Evolutionary conservation across 179 eudicot genomes (phyloP).

Genomic region (Heliamphora pulchella): DNA sequence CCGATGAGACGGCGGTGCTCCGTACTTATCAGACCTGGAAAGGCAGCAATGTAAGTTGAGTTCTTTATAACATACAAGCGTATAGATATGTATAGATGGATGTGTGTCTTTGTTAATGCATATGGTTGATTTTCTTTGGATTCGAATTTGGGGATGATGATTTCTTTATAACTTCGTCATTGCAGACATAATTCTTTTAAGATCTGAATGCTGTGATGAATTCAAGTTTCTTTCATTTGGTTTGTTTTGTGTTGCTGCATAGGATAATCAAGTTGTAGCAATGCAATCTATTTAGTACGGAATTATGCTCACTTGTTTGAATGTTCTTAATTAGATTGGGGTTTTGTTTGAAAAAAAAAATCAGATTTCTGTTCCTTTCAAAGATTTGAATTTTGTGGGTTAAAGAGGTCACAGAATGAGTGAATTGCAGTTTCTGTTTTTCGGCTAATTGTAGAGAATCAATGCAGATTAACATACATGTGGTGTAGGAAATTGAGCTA

Average conservation of each 20-base stretch:
- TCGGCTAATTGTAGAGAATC: background rate
- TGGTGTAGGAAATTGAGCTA: background rate
- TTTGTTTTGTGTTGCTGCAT: slow-evolving; percentile 2
- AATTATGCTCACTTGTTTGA: background rate
- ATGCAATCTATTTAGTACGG: background rate
- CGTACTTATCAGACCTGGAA: slow-evolving; percentile 74
- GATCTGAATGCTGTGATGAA: background rate
- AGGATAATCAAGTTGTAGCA: background rate
- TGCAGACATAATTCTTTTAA: background rate
- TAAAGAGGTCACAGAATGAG: background rate
- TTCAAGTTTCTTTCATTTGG: background rate
- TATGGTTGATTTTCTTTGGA: slow-evolving; percentile 1
- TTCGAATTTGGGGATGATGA: background rate
- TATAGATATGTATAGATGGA: background rate
- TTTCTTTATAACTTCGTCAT: background rate
- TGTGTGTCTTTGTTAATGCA: background rate
- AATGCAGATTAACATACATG: background rate
- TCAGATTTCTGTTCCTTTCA: background rate
- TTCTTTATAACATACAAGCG: background rate
- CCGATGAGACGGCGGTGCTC: slow-evolving; percentile 32
- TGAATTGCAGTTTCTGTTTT: background rate
- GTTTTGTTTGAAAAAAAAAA: background rate
- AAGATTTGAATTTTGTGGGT: background rate
- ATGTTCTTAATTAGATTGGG: background rate
- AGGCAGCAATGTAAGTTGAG: slow-evolving; percentile 68